Base-by-base conservation (phyloP, 1,139 yeast genomes). In the Insectozyma bohioensis region DNA sequence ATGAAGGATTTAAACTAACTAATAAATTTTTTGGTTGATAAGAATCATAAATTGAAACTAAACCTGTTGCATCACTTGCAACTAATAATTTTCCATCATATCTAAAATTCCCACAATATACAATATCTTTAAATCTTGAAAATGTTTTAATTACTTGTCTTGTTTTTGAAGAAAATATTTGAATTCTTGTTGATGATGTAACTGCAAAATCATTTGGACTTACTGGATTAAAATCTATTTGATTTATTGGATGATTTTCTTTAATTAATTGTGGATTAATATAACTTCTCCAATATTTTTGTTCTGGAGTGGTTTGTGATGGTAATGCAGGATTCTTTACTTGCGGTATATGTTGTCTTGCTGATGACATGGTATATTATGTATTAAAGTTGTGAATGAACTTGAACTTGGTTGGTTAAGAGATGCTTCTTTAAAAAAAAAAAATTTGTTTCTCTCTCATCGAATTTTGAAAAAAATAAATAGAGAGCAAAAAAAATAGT, bases 121-220 rank as follows among this genome's bases (percentile, higher is more conserved):
- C 97, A 0, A 90, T 81, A 49, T 92, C 97, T 54, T 86, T 88
- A 59, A 92, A 92, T 45, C 97, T 64, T 2, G 96, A 83, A 46
- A 88, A 86, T 0, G 96, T 88, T 61, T 87, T 86, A 32, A 79
- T 67, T 4, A 88, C 96, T 53, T 87, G 95, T 50, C 97, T 74
- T 0, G 98, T 92, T 56, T 87, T 86, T 12, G 96, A 83, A 0
- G 95, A 85, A 52, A 90, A 86, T 8, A 94, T 78, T 56, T 92
- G 97, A 33, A 94, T 85, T 51, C 97, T 72, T 1, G 97, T 85
- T 15, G 95, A 83, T 25, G 95, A 82, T 1, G 97, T 84, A 17
- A 92, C 88, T 15, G 97, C 97, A 63, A 92, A 86, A 61, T 92
- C 97, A 54, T 86, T 80, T 4, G 97, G 96, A 14, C 83, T 65